Conservation (phyloP, 495 filamentous ascomycete genomes). For the Alectoria sarmentosa region DNA sequence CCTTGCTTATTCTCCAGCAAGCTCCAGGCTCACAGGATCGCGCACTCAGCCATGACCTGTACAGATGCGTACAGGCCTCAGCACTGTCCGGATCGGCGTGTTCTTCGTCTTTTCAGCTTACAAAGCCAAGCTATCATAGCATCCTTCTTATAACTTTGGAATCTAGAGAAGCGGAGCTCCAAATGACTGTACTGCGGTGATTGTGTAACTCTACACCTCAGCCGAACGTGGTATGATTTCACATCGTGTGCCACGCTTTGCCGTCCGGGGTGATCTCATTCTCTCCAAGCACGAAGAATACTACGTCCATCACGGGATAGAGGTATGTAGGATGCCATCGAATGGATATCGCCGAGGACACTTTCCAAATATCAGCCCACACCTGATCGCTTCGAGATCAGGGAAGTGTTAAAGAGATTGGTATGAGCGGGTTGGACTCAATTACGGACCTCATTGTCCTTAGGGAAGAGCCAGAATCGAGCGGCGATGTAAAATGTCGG, state of each 20-base stretch:
- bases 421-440: slow-evolving; percentile 27
- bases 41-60: slow-evolving; percentile 32
- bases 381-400: slow-evolving; percentile 20
- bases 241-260: slow-evolving; percentile 29
- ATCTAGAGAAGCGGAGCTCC: neutral
- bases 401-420: slow-evolving; percentile 33
- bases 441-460: neutral
- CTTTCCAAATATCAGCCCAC: slow-evolving; percentile 35
- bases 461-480: neutral
- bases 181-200: slow-evolving; percentile 23
- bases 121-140: slow-evolving; percentile 23
- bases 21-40: slow-evolving; percentile 43
- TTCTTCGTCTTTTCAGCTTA: slow-evolving; percentile 29
- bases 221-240: slow-evolving; percentile 7
- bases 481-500: neutral
- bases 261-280: slow-evolving; percentile 37
- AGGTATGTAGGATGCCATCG: slow-evolving; percentile 34
- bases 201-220: neutral
- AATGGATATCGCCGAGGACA: slow-evolving; percentile 31
- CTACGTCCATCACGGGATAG: slow-evolving; percentile 23
- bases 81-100: slow-evolving; percentile 35
- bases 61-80: slow-evolving; percentile 33
- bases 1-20: slow-evolving; percentile 33
- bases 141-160: slow-evolving; percentile 17
- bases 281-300: slow-evolving; percentile 33